Evolutionary conservation across 2,329 filamentous ascomycete species (phyloP), one percentile per base, ranked within the genome.

Genomic region (Aspergillus melleus): DNA sequence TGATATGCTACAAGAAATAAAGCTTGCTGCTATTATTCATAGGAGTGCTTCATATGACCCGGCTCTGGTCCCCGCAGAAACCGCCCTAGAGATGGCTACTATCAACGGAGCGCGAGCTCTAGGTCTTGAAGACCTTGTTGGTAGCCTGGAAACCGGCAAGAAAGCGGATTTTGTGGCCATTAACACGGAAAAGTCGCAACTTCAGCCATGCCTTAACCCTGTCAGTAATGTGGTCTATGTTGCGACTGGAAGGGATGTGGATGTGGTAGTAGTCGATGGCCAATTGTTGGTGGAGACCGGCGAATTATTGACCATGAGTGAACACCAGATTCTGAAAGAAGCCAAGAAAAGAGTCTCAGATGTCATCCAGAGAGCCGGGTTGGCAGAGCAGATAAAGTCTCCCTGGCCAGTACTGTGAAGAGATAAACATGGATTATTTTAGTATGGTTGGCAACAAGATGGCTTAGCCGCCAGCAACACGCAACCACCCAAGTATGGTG

Each of bases 1-100:
- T 66, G 81, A 83, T 61, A 76, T 84, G 69, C 66, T 84, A 19
- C 79, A 79, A 52, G 82, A 84, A 70, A 84, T 83, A 80, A 80
- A 81, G 53, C 72, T 84, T 0, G 80, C 82, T 0, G 78, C 75
- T 0, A 79, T 84, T 11, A 68, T 84, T 36, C 82, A 84, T 60
- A 80, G 80, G 61, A 79, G 79, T 19, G 60, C 66, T 2, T 73
- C 71, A 4, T 72, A 74, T 50, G 75, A 84, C 60, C 79, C 82
- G 2, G 73, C 70, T 0, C 62, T 74, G 0, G 70, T 83, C 0
- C 74, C 74, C 0, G 82, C 82, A 0, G 77, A 83, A 58, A 71
- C 72, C 0, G 81, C 80, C 2, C 68, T 83, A 26, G 79, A 81
- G 63, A 82, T 84, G 79, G 81, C 81, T 0, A 84, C 82, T 0